Base-by-base conservation (phyloP, 1,284 basidiomycete genomes). In the Marasmius oreades region DNA sequence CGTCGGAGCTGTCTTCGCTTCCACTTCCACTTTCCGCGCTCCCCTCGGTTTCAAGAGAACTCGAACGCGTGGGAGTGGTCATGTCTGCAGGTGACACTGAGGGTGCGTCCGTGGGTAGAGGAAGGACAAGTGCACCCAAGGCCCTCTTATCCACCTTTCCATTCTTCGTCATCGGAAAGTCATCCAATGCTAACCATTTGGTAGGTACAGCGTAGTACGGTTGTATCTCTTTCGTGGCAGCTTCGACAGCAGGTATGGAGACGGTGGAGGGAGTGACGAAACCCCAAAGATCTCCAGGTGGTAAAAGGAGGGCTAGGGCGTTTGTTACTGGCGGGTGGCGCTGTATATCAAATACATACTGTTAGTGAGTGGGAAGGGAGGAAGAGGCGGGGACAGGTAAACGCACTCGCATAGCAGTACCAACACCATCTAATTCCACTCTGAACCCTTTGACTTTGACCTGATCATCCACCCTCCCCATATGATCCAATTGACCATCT, bases 381-480 rank as follows among this genome's bases (percentile, higher is more conserved):
- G 28, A 22, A n/a, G 3, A 24, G 20, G n/a, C n/a, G n/a, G 42
- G 16, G 23, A 31, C 28, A 31, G 28, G n/a, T n/a, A n/a, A n/a
- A 53, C 51, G 22, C 51, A 71, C 70, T 58, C 65, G 56, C 69
- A 73, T 70, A 6, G 70, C 68, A 37, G 66, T 66, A 43, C 66
- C 59, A 3, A 73, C 70, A 1, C 71, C 70, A 45, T 73, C 71
- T 11, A 73, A 62, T 54, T 73, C 71, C 12, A 73, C 67, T 43
- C 71, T 60, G 58, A 73, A 73, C 14, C 70, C 71, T 55, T 72
- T 72, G 10, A 72, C 67, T 52, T 73, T 73, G 16, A 73, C 70
- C 59, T 73, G 71, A 53, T 73, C 70, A 51, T 73, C 71, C 22
- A 65, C 67, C 2, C 70, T 64, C 16, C 71, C 71, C 55, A 72